Percentiles rank a stretch among this genome's conserved stretches.
These are phyloP conservation scores for Wickerhamiella shivajii DNA, from an alignment of 805 yeast genomes.

Conservation along the genomic window DNA sequence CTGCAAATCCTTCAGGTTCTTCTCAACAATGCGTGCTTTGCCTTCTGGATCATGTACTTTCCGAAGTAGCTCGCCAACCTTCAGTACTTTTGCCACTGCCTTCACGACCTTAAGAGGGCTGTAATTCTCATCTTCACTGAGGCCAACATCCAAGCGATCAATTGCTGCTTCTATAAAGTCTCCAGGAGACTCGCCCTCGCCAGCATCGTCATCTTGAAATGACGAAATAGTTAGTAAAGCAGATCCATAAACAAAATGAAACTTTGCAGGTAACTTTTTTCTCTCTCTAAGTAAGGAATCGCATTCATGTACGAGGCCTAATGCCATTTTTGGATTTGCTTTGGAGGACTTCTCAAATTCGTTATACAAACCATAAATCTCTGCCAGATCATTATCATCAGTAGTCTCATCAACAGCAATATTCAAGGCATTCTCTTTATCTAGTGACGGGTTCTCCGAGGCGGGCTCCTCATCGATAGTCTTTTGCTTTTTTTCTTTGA, in stretches of 20 bases:
- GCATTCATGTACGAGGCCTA: conserved; percentile 87
- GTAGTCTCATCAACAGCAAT: conserved; percentile 52
- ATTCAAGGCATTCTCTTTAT: conserved; percentile 30
- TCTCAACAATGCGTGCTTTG: background rate
- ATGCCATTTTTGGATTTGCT: conserved; percentile 27
- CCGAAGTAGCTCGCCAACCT: conserved; percentile 4
- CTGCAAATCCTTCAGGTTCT: background rate
- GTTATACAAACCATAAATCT: conserved; percentile 56
- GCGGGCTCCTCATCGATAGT: conserved; percentile 3
- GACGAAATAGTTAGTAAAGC: conserved; percentile 30
- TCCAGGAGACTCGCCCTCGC: conserved; percentile 12
- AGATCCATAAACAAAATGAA: conserved; percentile 61
- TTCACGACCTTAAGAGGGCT: conserved; percentile 12
- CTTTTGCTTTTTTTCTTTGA: conserved; percentile 22
- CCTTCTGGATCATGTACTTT: background rate
- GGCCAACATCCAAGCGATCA: conserved; percentile 52
- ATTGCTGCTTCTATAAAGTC: conserved; percentile 51
- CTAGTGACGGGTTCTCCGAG: conserved; percentile 7
- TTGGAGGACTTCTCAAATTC: conserved; percentile 43
- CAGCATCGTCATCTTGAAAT: conserved; percentile 19
- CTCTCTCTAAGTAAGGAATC: conserved; percentile 45
- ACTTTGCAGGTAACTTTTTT: conserved; percentile 26
- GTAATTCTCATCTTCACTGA: conserved; percentile 21
- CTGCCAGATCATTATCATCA: conserved; percentile 66
- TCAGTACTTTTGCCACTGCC: conserved; percentile 11